Base-by-base conservation (phyloP, 2,329 filamentous ascomycete genomes). In the Lizonia empirigonia region DNA sequence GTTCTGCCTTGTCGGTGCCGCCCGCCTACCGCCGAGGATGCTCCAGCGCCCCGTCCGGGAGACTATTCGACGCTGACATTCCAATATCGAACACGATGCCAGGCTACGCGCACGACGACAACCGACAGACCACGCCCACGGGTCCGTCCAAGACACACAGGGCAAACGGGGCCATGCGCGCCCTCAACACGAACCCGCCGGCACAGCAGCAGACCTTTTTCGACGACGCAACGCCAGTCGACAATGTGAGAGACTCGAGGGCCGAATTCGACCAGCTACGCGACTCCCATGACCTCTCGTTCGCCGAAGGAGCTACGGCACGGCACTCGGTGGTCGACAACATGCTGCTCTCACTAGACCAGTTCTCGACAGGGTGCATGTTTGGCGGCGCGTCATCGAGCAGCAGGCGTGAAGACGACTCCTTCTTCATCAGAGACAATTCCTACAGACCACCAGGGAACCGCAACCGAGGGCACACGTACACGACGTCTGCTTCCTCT, bases 271-370 rank as follows among this genome's bases (percentile, higher is more conserved):
- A 57, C 60, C 61, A 30, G 59, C 51, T 65, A 42, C 65, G 69
- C 41, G 86, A 92, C 75, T 91, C 88, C 39, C 92, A 97, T 78
- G 92, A 96, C 72, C 81, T 97, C 56, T 92, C 90, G 50, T 81
- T 96, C 64, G 87, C 87, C 41, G 85, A 88, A 39, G 85, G 90
- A 57, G 90, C 89, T 32, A 63, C 52, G 15, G 57, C 61, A 12
- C 86, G 93, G 62, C 90, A 96, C 69, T 97, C 92, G 27, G 86
- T 99, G 61, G 91, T 99, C 53, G 89, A 94, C 74, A 96, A 97
- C 74, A 94, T 99, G 88, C 85, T 97, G 54, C 80, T 94, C 59
- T 96, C 92, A 32, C 86, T 99, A 58, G 93, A 96, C 74, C 89
- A 93, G 73, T 66, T 74, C 39, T 59, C 68, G 2, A 55, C 62